Percentiles rank a stretch among this genome's conserved stretches.
Conservation (phyloP, 768 basidiomycete genomes). For the Pulveroboletus frians region DNA sequence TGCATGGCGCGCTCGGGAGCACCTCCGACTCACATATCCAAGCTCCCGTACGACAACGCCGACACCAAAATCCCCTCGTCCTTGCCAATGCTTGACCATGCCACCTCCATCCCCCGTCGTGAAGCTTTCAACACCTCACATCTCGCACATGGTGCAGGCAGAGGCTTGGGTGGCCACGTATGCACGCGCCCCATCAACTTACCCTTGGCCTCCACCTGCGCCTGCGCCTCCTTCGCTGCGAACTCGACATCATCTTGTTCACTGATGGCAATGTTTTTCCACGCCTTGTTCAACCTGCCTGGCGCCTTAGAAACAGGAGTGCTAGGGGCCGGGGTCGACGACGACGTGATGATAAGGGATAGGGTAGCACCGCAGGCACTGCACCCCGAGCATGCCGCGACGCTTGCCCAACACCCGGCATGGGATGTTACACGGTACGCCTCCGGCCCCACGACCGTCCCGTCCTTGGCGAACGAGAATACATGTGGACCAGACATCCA, state of each 20-base stretch:
- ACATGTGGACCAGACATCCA: conserved; percentile 30
- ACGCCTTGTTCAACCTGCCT: conserved; percentile 13
- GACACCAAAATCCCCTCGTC: conserved; percentile 3
- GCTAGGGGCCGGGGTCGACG: not conserved
- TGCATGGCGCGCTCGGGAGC: not conserved
- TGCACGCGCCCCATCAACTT: conserved; percentile 8
- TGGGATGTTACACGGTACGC: not conserved
- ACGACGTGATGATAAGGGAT: not conserved
- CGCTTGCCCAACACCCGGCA: not conserved
- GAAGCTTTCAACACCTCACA: conserved; percentile 1
- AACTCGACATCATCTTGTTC: conserved; percentile 26
- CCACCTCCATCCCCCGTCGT: not conserved
- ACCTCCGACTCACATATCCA: conserved; percentile 9
- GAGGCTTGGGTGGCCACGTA: conserved; percentile 23
- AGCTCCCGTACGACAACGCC: conserved; percentile 10
- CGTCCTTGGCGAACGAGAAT: conserved; percentile 20
- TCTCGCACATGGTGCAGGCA: not conserved
- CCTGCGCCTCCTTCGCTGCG: not conserved
- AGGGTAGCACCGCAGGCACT: too few relatives aligned
- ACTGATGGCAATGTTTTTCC: conserved; percentile 28
- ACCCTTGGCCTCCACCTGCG: not conserved
- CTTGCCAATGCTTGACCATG: not conserved
- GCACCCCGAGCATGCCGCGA: not conserved
- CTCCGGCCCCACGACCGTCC: conserved; percentile 11
- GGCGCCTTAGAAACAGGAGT: not conserved